Conservation (phyloP, 495 filamentous ascomycete genomes). For the Aspergillus diversus region DNA sequence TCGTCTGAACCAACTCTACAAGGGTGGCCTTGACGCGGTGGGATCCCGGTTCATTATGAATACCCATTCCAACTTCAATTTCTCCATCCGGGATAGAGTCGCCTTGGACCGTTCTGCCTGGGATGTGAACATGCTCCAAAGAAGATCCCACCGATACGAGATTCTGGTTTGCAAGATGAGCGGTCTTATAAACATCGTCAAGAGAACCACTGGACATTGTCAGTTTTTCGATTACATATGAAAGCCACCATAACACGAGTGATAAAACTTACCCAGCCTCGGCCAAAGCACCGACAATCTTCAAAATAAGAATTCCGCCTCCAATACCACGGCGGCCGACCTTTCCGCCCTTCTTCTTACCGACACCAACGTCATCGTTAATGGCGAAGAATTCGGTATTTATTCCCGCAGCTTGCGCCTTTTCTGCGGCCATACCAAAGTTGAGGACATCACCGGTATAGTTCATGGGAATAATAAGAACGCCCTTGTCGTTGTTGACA, state of each 20-base stretch:
- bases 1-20: conserved; percentile 69
- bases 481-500: conserved; percentile 70
- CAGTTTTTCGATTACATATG: conserved; percentile 9
- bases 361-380: conserved; percentile 94
- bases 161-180: conserved; percentile 72
- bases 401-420: conserved; percentile 79
- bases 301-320: conserved; percentile 86
- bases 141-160: conserved; percentile 85
- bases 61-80: conserved; percentile 97
- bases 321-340: conserved; percentile 91
- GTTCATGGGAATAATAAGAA: conserved; percentile 71
- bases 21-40: conserved; percentile 69
- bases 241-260: not conserved
- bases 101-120: conserved; percentile 64
- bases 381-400: conserved; percentile 92
- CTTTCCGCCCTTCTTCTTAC: conserved; percentile 78
- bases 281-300: conserved; percentile 86
- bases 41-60: conserved; percentile 93
- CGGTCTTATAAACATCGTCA: conserved; percentile 72
- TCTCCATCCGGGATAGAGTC: conserved; percentile 67
- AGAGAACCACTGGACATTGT: conserved; percentile 43
- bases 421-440: conserved; percentile 94
- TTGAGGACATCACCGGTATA: conserved; percentile 85
- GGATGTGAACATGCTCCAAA: conserved; percentile 89
- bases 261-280: conserved; percentile 61